phyloP scores from a whole-genome alignment of 768 basidiomycete genomes.

The Leccinum truebloodii region DNA sequence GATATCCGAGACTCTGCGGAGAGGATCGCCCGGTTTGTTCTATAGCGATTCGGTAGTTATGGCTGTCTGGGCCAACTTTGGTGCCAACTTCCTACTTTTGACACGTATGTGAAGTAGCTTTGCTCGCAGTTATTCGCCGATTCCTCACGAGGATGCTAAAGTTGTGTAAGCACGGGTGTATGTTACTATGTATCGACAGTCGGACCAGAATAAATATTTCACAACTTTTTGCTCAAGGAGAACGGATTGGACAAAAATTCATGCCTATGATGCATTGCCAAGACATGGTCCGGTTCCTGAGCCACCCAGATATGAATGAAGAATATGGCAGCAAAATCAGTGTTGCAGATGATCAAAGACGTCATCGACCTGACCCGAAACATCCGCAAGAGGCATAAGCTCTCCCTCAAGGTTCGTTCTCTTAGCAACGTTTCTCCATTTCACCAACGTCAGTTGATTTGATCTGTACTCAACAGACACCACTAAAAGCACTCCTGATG shows the following conservation, averaged over 20 bases:
- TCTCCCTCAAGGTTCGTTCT: slow-evolving; percentile 74
- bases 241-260: background rate
- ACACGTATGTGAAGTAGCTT: background rate
- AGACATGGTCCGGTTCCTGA: too few species aligned
- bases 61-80: background rate
- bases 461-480: slow-evolving; percentile 57
- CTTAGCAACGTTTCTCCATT: slow-evolving; percentile 10
- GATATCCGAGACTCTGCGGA: slow-evolving; percentile 9
- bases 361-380: slow-evolving; percentile 91
- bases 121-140: background rate
- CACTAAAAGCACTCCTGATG: slow-evolving; percentile 86
- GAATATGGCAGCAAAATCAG: too few species aligned
- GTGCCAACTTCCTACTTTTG: background rate
- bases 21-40: slow-evolving; percentile 13
- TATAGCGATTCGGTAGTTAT: background rate
- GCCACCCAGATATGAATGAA: too few species aligned
- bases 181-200: background rate
- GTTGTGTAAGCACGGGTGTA: background rate
- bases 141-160: background rate
- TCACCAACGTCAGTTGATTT: background rate
- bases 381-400: slow-evolving; percentile 34
- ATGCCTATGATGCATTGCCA: background rate
- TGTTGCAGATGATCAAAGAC: slow-evolving; percentile 41
- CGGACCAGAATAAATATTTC: background rate
- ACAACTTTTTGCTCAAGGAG: background rate